These are phyloP conservation scores for Hypomyces rosellus DNA, from an alignment of 2,329 filamentous ascomycete genomes.

Conservation along the genomic window DNA sequence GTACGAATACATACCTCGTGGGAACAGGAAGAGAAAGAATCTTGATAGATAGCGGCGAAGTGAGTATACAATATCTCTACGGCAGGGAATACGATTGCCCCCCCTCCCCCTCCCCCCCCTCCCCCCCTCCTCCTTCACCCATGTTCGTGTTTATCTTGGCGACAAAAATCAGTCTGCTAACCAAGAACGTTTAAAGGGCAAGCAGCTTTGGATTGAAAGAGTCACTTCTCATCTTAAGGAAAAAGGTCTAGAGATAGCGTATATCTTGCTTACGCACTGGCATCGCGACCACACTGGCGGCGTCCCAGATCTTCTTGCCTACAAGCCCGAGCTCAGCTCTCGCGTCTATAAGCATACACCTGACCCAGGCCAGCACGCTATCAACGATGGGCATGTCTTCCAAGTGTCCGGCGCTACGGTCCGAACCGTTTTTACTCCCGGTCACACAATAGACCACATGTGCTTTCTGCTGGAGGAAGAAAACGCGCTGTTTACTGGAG, in stretches of 20 bases:
- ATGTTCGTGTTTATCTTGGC: too few species aligned
- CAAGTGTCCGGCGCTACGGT: conserved; percentile 49
- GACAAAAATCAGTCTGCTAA: too few species aligned
- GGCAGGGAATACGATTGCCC: too few species aligned
- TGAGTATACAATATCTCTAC: too few species aligned
- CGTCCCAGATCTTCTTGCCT: conserved; percentile 48
- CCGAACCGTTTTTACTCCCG: conserved; percentile 57
- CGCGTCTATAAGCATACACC: conserved; percentile 54
- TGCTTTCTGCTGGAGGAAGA: conserved; percentile 56
- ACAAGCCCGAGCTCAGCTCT: conserved; percentile 13
- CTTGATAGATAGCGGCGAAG: conserved; percentile 3
- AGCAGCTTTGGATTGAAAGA: too few species aligned
- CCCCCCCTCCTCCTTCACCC: too few species aligned
- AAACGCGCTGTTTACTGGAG: conserved; percentile 64
- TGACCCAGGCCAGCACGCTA: conserved; percentile 30
- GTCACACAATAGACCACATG: conserved; percentile 68
- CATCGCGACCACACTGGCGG: conserved; percentile 67
- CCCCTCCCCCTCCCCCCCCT: too few species aligned
- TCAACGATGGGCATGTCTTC: conserved; percentile 45
- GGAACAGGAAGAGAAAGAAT: conserved; percentile 4
- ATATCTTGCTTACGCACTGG: conserved; percentile 64
- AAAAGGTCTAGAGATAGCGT: conserved; percentile 23
- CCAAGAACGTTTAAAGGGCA: background rate
- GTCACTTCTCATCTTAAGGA: too few species aligned
- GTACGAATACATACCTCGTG: conserved; percentile 10